Base-by-base conservation (phyloP, 2,329 filamentous ascomycete genomes). In the Trichoderma sp. region DNA sequence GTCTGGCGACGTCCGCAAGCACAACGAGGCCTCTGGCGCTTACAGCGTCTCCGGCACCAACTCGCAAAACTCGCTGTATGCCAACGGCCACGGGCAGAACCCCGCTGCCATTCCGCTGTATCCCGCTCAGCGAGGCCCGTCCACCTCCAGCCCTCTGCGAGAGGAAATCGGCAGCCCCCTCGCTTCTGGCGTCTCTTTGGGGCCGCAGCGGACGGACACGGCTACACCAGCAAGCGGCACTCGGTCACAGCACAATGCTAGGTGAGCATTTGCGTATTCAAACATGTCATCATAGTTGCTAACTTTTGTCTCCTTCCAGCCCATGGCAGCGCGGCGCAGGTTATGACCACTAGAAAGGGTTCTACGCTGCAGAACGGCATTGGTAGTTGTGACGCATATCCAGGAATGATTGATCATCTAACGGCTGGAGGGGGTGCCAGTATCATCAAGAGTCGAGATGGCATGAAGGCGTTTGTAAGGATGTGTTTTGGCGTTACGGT, bases 301-400 rank as follows among this genome's bases (percentile, higher is more conserved):
- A 65, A 61, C 41, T 71, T 12, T 15, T 43, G 0, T 63, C 14
- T 34, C 7, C 64, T 47, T 6, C n/a, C 54, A 80, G 79, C 70
- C 79, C 79, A 28, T 81, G 79, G 79, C 79, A 81, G 69, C 79
- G 79, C 66, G 79, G 79, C 66, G 79, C 79, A 52, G 79, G 79
- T 47, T 81, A 81, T 68, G 79, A 81, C 21, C 75, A 79, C 56
- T 68, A 59, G 41, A 50, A 7, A 15, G 19, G 19, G 30, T 21
- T 19, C 19, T 50, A 39, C 34, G 3, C 34, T 39, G 34, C 34
- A 14, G 34, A 39, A 39, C 34, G 12, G 12, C 34, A 39, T 4
- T 14, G 45, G 15, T n/a, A 28, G 43, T 7, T 28, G 19, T 60
- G 43, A 17, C 56, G 26, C 39, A 26, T 55, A 50, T 39, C 34